Evolutionary conservation across 1,139 yeast genomes (phyloP), one percentile per base, ranked within the genome.

Genomic region (Zygoascus hellenicus): DNA sequence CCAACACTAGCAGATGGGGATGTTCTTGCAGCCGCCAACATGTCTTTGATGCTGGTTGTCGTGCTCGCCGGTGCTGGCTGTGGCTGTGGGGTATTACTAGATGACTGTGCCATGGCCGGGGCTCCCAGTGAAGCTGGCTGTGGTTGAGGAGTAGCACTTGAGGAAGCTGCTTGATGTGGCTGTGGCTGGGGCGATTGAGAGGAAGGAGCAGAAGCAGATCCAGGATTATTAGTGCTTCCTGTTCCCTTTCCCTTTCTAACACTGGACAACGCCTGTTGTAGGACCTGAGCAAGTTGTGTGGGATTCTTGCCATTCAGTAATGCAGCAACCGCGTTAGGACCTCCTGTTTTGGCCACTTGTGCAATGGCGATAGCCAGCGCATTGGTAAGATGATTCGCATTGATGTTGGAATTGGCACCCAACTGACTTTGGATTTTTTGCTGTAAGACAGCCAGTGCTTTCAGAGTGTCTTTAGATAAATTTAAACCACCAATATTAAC

Each of bases 341-440:
- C 86, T 14, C 95, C 94, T 31, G 87, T 87, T 58, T 81, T 83
- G 0, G 96, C 96, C 16, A 90, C 90, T 54, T 84, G 96, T 2
- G 95, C 90, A 53, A 89, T 88, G 0, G 96, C 90, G 68, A 90
- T 85, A 2, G 96, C 96, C 56, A 89, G 73, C 0, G 96, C 96
- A 58, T 85, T 89, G n/a, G 96, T 88, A 56, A 89, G 74, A 48
- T 88, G 79, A 51, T 81, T 86, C 22, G 66, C 58, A 50, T 62
- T 64, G 43, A 62, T 55, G 4, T 60, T 59, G 31, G 62, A 62
- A 43, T 58, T 63, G 17, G 62, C 59, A 2, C 62, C 63, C 33
- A 67, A 57, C 47, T 64, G 67, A 34, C 63, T 62, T 48, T 65
- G 66, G 13, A 68, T 59, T 48, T 66, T 68, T 48, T 58, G 64